phyloP scores from a whole-genome alignment of 2,329 filamentous ascomycete species.

The Aureobasidium uvarum region DNA sequence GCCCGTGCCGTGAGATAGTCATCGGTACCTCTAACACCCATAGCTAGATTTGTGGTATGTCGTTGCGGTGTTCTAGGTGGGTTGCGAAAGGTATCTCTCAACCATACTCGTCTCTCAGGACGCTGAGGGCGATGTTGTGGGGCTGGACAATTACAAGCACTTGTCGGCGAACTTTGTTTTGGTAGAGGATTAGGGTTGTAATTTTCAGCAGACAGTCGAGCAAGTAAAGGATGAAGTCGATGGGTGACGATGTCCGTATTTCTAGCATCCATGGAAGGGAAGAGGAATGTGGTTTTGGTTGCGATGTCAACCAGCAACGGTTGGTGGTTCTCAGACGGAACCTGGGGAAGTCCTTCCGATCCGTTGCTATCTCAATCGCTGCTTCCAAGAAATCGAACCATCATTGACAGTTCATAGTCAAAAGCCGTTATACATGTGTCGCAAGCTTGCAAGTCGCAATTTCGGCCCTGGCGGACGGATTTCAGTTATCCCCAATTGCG shows the following conservation, averaged over 20 bases:
- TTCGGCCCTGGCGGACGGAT: neutral
- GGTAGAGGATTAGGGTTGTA: neutral
- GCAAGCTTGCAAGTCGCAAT: slow-evolving; percentile 6
- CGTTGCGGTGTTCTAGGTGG: neutral
- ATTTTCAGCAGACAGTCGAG: neutral
- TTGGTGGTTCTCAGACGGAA: neutral
- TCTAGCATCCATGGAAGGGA: slow-evolving; percentile 11
- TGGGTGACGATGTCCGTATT: slow-evolving; percentile 12
- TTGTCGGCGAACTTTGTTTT: neutral
- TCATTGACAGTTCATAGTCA: neutral
- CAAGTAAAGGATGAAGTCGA: slow-evolving; percentile 21
- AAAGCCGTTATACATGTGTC: slow-evolving; percentile 4
- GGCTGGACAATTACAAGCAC: neutral
- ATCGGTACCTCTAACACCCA: slow-evolving; percentile 39
- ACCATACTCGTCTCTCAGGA: neutral
- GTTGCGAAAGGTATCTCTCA: neutral
- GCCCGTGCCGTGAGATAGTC: slow-evolving; percentile 40
- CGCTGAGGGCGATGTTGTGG: neutral
- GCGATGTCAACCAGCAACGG: slow-evolving; percentile 19
- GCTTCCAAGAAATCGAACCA: neutral
- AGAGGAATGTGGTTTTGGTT: slow-evolving; percentile 24
- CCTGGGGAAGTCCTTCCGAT: neutral
- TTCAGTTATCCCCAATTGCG: slow-evolving; percentile 32
- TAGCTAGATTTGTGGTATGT: slow-evolving; percentile 1
- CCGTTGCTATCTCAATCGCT: slow-evolving; percentile 12